Conservation (phyloP, 495 filamentous ascomycete genomes). For the Neurospora tetraspora region DNA sequence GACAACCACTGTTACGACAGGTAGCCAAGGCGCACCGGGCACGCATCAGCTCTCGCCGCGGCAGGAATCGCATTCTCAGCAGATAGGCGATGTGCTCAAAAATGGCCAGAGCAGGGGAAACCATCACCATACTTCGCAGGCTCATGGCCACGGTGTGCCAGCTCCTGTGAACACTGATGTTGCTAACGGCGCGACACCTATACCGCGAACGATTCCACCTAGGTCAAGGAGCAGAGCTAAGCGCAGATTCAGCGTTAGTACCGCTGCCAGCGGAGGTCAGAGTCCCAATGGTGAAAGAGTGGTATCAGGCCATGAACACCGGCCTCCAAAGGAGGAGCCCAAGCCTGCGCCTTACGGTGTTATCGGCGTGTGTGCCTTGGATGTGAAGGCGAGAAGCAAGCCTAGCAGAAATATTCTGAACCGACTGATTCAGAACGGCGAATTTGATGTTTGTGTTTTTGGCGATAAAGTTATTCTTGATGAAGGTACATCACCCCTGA, state of each 20-base stretch:
- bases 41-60: conserved; percentile 35
- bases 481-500: conserved; percentile 48
- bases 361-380: conserved; percentile 91
- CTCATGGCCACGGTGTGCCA: not conserved
- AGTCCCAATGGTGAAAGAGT: conserved; percentile 49
- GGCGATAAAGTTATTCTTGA: conserved; percentile 97
- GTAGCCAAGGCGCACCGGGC: conserved; percentile 25
- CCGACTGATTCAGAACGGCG: conserved; percentile 74
- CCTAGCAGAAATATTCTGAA: conserved; percentile 93
- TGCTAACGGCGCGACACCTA: conserved; percentile 1
- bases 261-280: conserved; percentile 57
- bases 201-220: conserved; percentile 33
- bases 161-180: conserved; percentile 3
- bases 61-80: conserved; percentile 26
- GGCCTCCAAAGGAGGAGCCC: conserved; percentile 39
- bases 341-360: conserved; percentile 42
- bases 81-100: conserved; percentile 26
- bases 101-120: conserved; percentile 5
- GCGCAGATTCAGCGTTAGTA: conserved; percentile 67
- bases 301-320: conserved; percentile 15
- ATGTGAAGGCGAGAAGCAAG: conserved; percentile 93
- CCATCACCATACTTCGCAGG: not conserved
- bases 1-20: conserved; percentile 45
- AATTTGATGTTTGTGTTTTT: conserved; percentile 95
- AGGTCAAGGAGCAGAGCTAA: conserved; percentile 65